phyloP scores from a whole-genome alignment of 2,329 filamentous ascomycete genomes.

The Pseudogymnoascus sp. region DNA sequence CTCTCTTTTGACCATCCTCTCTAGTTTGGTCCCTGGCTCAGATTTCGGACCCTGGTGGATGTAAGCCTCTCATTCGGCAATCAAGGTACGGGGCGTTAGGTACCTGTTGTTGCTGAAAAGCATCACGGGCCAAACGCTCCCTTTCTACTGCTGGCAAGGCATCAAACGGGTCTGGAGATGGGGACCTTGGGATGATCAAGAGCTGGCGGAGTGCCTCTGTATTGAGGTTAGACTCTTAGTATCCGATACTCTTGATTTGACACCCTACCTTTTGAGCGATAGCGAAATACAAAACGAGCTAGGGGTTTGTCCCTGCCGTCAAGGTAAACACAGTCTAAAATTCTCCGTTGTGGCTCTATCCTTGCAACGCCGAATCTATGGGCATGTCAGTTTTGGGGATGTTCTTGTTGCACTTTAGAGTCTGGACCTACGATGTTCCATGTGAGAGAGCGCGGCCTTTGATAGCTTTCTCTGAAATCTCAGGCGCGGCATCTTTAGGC shows the following conservation, averaged over 20 bases:
- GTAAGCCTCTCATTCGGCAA: neutral
- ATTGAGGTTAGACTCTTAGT: neutral
- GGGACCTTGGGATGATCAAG: constrained; percentile 16
- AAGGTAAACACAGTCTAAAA: constrained; percentile 1
- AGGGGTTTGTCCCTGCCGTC: constrained; percentile 17
- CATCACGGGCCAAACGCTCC: neutral
- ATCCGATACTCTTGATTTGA: neutral
- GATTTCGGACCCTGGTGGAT: neutral
- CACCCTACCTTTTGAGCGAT: constrained; percentile 18
- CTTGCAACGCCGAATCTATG: neutral
- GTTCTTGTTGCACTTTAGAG: neutral
- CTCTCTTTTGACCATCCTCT: neutral
- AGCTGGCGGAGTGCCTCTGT: constrained; percentile 19
- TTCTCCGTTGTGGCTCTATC: neutral
- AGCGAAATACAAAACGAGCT: constrained; percentile 21
- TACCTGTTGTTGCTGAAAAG: neutral
- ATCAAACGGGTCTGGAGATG: constrained; percentile 12
- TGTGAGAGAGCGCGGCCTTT: neutral
- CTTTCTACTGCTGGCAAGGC: neutral
- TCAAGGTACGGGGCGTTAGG: neutral
- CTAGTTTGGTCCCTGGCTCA: neutral
- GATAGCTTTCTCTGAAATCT: neutral
- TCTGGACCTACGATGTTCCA: neutral
- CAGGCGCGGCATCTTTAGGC: neutral
- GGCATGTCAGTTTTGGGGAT: neutral